These are phyloP conservation scores for Antarctomyces pellizariae DNA, from an alignment of 495 filamentous ascomycete genomes.

Conservation along the genomic window DNA sequence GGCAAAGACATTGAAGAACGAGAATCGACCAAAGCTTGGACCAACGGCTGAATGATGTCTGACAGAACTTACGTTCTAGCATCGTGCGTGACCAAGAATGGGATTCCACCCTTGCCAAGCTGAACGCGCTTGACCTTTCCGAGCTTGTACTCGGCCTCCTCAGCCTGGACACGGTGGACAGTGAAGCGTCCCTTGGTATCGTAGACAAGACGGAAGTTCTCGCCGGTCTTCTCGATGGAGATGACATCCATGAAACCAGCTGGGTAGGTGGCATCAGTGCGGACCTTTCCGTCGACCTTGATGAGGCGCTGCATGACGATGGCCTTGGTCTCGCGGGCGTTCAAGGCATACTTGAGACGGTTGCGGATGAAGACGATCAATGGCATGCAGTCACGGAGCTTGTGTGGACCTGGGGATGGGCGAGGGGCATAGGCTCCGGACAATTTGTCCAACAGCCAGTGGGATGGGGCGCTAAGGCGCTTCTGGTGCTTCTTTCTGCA, in stretches of 20 bases:
- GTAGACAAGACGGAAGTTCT: slow-evolving; percentile 99
- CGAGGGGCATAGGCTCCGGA: slow-evolving; percentile 93
- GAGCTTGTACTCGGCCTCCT: slow-evolving; percentile 98
- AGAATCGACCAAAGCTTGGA: slow-evolving; percentile 84
- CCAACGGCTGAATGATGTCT: slow-evolving; percentile 97
- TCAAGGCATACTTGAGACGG: slow-evolving; percentile 98
- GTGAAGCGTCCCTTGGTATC: slow-evolving; percentile 99
- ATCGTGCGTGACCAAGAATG: slow-evolving; percentile 99
- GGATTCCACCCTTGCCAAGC: slow-evolving; percentile 96
- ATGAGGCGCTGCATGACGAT: slow-evolving; percentile 99
- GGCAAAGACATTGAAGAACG: no score
- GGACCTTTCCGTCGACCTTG: slow-evolving; percentile 99
- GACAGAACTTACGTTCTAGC: slow-evolving; percentile 95
- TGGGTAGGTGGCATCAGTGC: slow-evolving; percentile 93
- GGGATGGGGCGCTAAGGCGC: slow-evolving; percentile 92
- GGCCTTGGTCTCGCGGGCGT: slow-evolving; percentile 86
- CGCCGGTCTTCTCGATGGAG: slow-evolving; percentile 95
- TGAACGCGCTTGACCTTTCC: slow-evolving; percentile 99
- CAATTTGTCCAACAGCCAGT: slow-evolving; percentile 99
- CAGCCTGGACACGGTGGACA: slow-evolving; percentile 91
- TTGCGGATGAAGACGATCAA: slow-evolving; percentile 98
- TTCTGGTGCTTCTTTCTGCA: slow-evolving; percentile 97
- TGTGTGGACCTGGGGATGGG: slow-evolving; percentile 93
- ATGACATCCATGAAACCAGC: slow-evolving; percentile 99
- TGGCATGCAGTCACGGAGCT: slow-evolving; percentile 95